Base-by-base conservation (phyloP, 257 asterid species). In the Dorcoceras hygrometricum region DNA sequence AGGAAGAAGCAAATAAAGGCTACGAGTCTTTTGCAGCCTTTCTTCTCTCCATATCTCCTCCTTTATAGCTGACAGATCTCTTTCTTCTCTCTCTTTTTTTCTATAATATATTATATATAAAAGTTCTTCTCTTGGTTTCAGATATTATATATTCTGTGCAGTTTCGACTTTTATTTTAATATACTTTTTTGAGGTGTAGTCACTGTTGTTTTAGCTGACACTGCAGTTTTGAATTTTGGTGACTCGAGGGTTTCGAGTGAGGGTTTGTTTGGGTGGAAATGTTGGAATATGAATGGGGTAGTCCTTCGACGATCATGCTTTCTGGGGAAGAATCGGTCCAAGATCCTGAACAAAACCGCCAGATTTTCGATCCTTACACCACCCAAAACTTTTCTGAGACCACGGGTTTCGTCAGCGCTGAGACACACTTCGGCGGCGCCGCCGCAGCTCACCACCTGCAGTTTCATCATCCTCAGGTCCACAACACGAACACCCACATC, bases 281-380 rank as follows among this genome's bases (percentile, higher is more conserved):
- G 98, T 70, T 93, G 99, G 90, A 88, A 57, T 93, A 90, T 32
- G 97, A 85, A 71, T 90, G 98, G 98, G 92, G 86, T 4, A 89
- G 81, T 80, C 93, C 90, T 24, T 82, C 95, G 0, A 24, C 85
- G 67, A 76, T 83, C 74, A 87, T 92, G 82, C 82, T 89, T 54
- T 66, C 89, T 25, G 85, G 69, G 7, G 95, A 91, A 0, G 95
- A 92, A 62, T 78, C 71, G 14, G 64, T 36, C 0, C 88, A 76
- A 3, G 87, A 84, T 18, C 63, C 83, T 4, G 87, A 81, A 27
- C 89, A 82, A 81, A 19, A 10, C 82, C 22, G 20, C 76, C 70
- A 60, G 23, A 28, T 53, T 25, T 57, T 59, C 39, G 26, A 39
- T 8, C 51, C 63, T 19, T 58, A 23, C 66, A 67, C 69, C 43